Conservation (phyloP, 2,329 filamentous ascomycete genomes). For the Eutypa lata region DNA sequence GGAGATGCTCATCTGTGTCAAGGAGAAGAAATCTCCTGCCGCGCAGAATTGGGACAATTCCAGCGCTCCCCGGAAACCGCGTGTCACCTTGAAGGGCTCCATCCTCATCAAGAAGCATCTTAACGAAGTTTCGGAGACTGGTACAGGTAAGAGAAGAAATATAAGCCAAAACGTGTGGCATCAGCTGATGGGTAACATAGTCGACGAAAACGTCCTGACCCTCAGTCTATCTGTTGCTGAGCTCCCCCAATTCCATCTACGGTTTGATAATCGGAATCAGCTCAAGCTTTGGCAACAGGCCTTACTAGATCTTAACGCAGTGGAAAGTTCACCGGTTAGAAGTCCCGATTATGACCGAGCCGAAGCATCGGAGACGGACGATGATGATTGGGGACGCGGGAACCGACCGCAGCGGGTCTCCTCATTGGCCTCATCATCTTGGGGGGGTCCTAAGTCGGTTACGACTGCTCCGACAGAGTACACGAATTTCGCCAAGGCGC, state of each 20-base stretch:
- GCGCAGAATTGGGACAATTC: slow-evolving; percentile 65
- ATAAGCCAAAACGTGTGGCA: slow-evolving; percentile 20
- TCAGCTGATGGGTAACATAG: slow-evolving; percentile 29
- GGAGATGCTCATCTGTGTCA: slow-evolving; percentile 99
- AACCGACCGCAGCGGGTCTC: slow-evolving; percentile 67
- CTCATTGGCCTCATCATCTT: slow-evolving; percentile 76
- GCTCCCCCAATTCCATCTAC: slow-evolving; percentile 88
- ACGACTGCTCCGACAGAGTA: slow-evolving; percentile 93
- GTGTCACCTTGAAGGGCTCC: slow-evolving; percentile 91
- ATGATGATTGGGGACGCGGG: slow-evolving; percentile 77
- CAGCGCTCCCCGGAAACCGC: slow-evolving; percentile 58
- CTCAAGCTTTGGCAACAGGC: slow-evolving; percentile 89
- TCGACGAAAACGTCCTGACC: slow-evolving; percentile 81
- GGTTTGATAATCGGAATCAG: slow-evolving; percentile 79
- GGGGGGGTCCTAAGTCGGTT: slow-evolving; percentile 76
- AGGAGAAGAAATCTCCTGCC: slow-evolving; percentile 77
- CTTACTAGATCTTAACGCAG: slow-evolving; percentile 75
- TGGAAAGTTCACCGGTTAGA: slow-evolving; percentile 61
- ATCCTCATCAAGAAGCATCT: slow-evolving; percentile 98
- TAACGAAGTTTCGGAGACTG: slow-evolving; percentile 77
- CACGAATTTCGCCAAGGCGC: slow-evolving; percentile 63
- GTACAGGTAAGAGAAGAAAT: slow-evolving; percentile 38
- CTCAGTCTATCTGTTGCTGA: slow-evolving; percentile 88
- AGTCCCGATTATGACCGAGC: slow-evolving; percentile 75
- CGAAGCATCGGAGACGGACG: slow-evolving; percentile 78